Evolutionary conservation across 2,329 filamentous ascomycete genomes (phyloP).

Genomic region (Chaetomium sp.): DNA sequence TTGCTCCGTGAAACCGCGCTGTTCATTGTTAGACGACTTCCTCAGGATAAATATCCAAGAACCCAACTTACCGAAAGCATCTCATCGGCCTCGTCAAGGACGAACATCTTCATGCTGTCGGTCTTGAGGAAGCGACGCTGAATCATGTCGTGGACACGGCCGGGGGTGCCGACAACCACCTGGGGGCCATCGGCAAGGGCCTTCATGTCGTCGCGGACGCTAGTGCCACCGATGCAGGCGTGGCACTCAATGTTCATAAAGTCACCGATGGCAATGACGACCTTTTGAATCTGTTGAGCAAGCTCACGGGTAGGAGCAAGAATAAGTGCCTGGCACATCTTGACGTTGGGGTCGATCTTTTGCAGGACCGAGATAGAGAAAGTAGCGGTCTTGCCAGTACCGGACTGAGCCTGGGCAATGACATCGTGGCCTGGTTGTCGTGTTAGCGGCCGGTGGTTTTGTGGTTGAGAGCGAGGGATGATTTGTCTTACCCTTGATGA

Average conservation of each 20-base stretch:
- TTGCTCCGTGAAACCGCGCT: conserved; percentile 99
- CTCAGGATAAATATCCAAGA: background rate
- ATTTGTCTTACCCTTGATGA: conserved; percentile 84
- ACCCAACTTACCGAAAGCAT: conserved; percentile 78
- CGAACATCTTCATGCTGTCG: conserved; percentile 99
- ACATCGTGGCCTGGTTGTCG: conserved; percentile 79
- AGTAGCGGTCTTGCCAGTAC: conserved; percentile 99
- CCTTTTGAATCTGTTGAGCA: conserved; percentile 99
- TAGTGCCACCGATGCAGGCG: conserved; percentile 98
- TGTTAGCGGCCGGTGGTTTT: conserved; percentile 24
- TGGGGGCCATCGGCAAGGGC: conserved; percentile 93
- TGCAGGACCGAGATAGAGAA: conserved; percentile 99
- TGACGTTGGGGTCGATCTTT: conserved; percentile 94
- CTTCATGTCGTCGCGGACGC: conserved; percentile 98
- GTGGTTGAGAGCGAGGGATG: background rate
- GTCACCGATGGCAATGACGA: conserved; percentile 96
- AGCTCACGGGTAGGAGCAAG: conserved; percentile 97
- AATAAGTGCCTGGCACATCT: conserved; percentile 97
- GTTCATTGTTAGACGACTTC: conserved; percentile 41
- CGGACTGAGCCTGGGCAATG: conserved; percentile 98
- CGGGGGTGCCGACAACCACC: conserved; percentile 95
- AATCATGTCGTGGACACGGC: conserved; percentile 99
- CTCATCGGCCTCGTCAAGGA: conserved; percentile 98
- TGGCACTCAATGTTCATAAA: conserved; percentile 99
- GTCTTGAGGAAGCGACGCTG: conserved; percentile 96